Base-by-base conservation (phyloP, 2,329 filamentous ascomycete species). In the Aspergillus sclerotialis region DNA sequence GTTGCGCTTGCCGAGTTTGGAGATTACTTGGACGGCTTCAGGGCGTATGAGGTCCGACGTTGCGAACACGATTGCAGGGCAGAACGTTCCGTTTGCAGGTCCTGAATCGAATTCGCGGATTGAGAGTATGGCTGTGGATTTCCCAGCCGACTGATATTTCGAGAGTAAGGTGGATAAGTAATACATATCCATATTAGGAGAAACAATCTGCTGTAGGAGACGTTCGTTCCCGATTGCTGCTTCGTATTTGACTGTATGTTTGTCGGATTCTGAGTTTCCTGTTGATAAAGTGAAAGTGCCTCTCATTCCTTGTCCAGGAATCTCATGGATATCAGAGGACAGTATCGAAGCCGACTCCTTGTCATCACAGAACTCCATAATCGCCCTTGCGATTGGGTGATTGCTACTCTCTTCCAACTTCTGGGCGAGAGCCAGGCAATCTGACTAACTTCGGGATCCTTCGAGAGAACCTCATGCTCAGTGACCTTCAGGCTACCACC, bases 1-100 rank as follows among this genome's bases (percentile, higher is more conserved):
- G 13, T 82, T 78, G 11, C 75, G 74, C 4, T 71, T 60, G 28
- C 76, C 73, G 0, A 94, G 75, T 1, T 78, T 70, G 5, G 64
- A 59, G 38, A 94, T 73, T 12, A 90, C 78, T 6, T 65, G 52
- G 1, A 65, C 60, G 0, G 87, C 80, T 60, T 93, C 85, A 0
- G 77, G 73, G 2, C 89, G 82, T 43, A 94, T 75, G 1, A 85
- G 79, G 46, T 95, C 89, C 0, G 88, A 80, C 31, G 90, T 81
- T 30, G 86, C 79, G 44, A 94, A 79, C 8, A 80, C 70, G 1
- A 80, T 78, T 0, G 72, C 67, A 5, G 92, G 68, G 3, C 55
- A 36, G 38, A 65, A 66, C 2, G 23, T 19, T 30, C 40, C n/a
- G 25, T 48, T 30, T 7, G 40, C 11, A 7, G 43, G 29, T 5